Conservation (phyloP, 192 early-diverging fungal genomes). For the Allomyces macrogynus region DNA sequence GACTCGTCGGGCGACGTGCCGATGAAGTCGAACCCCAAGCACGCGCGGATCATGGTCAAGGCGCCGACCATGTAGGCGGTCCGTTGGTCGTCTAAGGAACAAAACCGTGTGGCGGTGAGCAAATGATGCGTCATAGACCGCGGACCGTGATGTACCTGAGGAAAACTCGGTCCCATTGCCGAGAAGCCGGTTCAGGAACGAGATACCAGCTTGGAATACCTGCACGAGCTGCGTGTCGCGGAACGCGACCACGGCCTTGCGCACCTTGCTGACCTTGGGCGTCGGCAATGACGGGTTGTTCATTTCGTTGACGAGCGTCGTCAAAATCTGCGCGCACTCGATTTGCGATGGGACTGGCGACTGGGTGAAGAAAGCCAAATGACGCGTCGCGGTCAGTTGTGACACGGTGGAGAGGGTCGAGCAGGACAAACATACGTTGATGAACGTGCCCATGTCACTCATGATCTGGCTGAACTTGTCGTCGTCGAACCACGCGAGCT, state of each 20-base stretch:
- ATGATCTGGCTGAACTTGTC: constrained; percentile 38
- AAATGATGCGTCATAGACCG: no score
- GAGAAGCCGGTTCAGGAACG: constrained; percentile 16
- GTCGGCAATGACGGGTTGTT: constrained; percentile 24
- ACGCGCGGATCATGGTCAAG: constrained; percentile 39
- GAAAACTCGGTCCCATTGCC: constrained; percentile 13
- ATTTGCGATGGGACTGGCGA: constrained; percentile 30
- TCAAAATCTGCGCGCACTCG: constrained; percentile 44
- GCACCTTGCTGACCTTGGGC: constrained; percentile 39
- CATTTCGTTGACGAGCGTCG: constrained; percentile 51
- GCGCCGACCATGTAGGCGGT: constrained; percentile 21
- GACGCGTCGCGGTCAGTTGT: neutral
- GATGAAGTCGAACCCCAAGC: constrained; percentile 64
- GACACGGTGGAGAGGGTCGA: no score
- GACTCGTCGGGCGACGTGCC: constrained; percentile 58
- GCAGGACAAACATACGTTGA: constrained; percentile 19
- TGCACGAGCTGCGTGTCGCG: constrained; percentile 34
- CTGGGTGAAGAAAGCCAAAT: no score
- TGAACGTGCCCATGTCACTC: constrained; percentile 29
- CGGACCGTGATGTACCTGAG: constrained; percentile 17
- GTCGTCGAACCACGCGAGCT: constrained; percentile 50
- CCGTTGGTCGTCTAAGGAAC: constrained; percentile 15
- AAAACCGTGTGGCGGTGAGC: neutral
- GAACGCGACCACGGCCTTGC: constrained; percentile 41
- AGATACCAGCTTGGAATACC: constrained; percentile 26